Percentiles rank a stretch among this genome's conserved stretches.
Evolutionary conservation across 257 asterid genomes (phyloP).

Genomic region (Fraxinus quadrangulata): DNA sequence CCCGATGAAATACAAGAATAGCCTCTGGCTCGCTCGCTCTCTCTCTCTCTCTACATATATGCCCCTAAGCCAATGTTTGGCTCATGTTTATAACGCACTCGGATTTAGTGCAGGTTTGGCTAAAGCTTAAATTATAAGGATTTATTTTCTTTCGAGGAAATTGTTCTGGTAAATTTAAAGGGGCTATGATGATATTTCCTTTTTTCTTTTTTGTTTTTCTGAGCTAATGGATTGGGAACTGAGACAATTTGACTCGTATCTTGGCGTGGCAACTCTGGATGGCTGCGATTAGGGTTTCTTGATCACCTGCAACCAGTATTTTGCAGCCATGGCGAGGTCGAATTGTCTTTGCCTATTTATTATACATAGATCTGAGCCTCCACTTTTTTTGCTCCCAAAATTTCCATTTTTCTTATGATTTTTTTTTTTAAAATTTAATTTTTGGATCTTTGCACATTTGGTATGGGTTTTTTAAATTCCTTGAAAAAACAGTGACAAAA

Average conservation of each 20-base stretch:
- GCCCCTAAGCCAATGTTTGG: no score
- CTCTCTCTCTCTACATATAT: background rate
- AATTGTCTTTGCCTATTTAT: constrained; percentile 20
- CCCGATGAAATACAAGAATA: background rate
- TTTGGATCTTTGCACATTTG: no score
- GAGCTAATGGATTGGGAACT: constrained; percentile 35
- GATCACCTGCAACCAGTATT: constrained; percentile 35
- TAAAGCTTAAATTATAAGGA: background rate
- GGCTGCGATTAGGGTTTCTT: constrained; percentile 18
- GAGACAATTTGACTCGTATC: constrained; percentile 29
- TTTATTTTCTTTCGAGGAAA: background rate
- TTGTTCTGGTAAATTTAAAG: constrained; percentile 3
- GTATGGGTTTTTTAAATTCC: background rate
- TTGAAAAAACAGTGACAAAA: no score
- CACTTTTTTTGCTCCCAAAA: no score
- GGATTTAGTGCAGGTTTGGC: background rate
- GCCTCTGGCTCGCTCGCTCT: background rate
- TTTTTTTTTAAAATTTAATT: background rate
- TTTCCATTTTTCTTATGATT: no score
- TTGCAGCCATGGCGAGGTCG: constrained; percentile 43
- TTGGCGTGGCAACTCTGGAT: constrained; percentile 47
- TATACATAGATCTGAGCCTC: constrained; percentile 45
- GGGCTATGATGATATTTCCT: constrained; percentile 36
- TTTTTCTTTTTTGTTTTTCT: background rate
- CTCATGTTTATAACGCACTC: background rate